Evolutionary conservation across 2,329 filamentous ascomycete species (phyloP), one percentile per base, ranked within the genome.

Genomic region (Alternaria gansuensis): DNA sequence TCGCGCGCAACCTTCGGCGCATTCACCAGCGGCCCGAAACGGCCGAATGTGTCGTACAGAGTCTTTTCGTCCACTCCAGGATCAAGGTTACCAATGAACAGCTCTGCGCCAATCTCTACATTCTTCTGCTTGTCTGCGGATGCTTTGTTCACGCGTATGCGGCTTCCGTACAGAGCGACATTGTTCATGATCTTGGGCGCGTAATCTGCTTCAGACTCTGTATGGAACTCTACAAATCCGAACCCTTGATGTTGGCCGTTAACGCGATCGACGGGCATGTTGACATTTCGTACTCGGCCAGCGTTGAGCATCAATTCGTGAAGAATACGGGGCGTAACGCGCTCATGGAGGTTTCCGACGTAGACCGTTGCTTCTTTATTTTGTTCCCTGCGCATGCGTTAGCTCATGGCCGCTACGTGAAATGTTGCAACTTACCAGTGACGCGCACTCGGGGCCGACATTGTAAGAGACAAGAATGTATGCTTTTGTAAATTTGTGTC

Each of bases 221-320:
- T 93, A 75, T 93, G 94, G 79, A 97, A 99, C 80, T 99, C 95
- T 79, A 99, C 95, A 80, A 99, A 99, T 71, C 95, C 95, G 83
- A 97, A 99, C 70, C 95, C 95, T 80, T 98, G 95, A 79, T 99
- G 95, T 57, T 89, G 90, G 75, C 97, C 93, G 45, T 95, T 97
- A 69, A 99, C 95, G 78, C 95, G 92, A 79, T 99, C 95, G 83
- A 97, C 97, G 55, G 95, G 95, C 75, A 99, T 88, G 81, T 99
- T 95, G 64, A 99, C 94, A 80, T 98, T 98, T 75, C 96, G 92
- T 72, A 99, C 96, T 70, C 94, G 93, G 54, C 95, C 95, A 77
- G 93, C 93, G 82, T 99, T 95, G 55, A 97, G 88, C 93, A 98
- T 98, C 72, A 99, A 85, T 83, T 99, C 95, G 89, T 95, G 97